Evolutionary conservation across 495 filamentous ascomycete genomes (phyloP), one percentile per base, ranked within the genome.

Genomic region (Pyrenula massariospora): DNA sequence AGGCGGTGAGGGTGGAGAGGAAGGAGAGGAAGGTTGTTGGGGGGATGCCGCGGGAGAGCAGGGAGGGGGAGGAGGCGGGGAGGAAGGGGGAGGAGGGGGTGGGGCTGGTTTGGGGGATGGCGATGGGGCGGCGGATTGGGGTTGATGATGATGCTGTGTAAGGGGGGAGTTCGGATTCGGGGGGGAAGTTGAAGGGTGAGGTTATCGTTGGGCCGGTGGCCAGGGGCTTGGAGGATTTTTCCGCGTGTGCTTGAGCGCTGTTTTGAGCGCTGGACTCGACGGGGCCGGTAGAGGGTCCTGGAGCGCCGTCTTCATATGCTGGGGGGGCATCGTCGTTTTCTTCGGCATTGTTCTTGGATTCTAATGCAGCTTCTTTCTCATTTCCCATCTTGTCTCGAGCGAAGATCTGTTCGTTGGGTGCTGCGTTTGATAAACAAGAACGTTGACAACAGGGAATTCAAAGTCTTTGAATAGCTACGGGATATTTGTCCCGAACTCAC

Each of bases 1-100:
- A 69, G 20, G 65, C 66, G 8, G 66, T 65, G 12, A 69, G 57
- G 24, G 66, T 69, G 49, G 12, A 19, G 20, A 69, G 56, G 58
- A 67, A 67, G 1, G 58, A 59, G 31, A 52, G 31, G 8, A 5
- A 42, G 15, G 31, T 42, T 15, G 31, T 15, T 8, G 31, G 8
- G 31, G 65, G 60, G 23, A 69, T 60, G 56, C 65, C 65, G 22
- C 61, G 58, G 21, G 54, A 56, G 0, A 67, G 65, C 1, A 69
- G 56, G 0, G 48, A 15, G 67, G 31, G 31, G 15, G 31, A 5
- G 31, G 5, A 42, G 31, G 31, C 31, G 31, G 15, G 31, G 15
- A 42, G 58, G 57, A 69, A 65, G 0, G 67, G 63, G 12, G 62
- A 48, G 1, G 60, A 58, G 49, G 60, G 54, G 15, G 57, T 49